These are phyloP conservation scores for Lagenidium giganteum DNA, from an alignment of 352 stramenopile species.

Conservation along the genomic window DNA sequence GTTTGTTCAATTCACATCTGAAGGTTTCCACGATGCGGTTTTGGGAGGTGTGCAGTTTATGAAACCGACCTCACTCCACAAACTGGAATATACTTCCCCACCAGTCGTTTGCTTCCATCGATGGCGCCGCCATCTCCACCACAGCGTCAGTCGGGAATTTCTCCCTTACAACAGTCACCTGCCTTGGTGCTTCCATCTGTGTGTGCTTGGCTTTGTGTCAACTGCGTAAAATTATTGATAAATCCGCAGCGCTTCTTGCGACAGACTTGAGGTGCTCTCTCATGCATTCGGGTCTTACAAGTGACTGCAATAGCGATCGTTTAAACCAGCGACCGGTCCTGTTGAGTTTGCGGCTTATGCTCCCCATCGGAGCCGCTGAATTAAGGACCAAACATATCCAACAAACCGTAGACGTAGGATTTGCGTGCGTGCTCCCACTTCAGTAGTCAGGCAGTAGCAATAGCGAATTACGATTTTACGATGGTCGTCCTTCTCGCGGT, in stretches of 20 bases:
- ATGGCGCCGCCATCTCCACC: too few species aligned
- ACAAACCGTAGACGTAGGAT: not conserved
- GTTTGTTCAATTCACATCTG: too few species aligned
- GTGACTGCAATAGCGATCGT: conserved; percentile 79
- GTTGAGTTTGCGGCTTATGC: conserved; percentile 81
- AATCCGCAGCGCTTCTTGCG: conserved; percentile 85
- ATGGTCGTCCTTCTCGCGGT: too few species aligned
- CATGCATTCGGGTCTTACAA: conserved; percentile 82
- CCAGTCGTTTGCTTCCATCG: too few species aligned
- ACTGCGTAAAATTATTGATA: too few species aligned
- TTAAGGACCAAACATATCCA: conserved; percentile 70
- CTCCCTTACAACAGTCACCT: too few species aligned
- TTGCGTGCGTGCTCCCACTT: not conserved
- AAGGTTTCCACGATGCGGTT: too few species aligned
- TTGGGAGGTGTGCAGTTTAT: too few species aligned
- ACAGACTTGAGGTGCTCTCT: conserved; percentile 58
- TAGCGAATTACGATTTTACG: too few species aligned
- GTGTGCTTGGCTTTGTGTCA: conserved; percentile 1
- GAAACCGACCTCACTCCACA: too few species aligned
- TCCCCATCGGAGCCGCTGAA: conserved; percentile 64
- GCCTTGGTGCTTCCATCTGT: conserved; percentile 9
- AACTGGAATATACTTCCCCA: too few species aligned
- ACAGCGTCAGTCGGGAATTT: too few species aligned
- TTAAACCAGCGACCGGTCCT: conserved; percentile 78
- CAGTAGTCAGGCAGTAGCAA: conserved; percentile 1